phyloP scores from a whole-genome alignment of 805 yeast genomes.

The Monosporozyma yasuniensis region DNA sequence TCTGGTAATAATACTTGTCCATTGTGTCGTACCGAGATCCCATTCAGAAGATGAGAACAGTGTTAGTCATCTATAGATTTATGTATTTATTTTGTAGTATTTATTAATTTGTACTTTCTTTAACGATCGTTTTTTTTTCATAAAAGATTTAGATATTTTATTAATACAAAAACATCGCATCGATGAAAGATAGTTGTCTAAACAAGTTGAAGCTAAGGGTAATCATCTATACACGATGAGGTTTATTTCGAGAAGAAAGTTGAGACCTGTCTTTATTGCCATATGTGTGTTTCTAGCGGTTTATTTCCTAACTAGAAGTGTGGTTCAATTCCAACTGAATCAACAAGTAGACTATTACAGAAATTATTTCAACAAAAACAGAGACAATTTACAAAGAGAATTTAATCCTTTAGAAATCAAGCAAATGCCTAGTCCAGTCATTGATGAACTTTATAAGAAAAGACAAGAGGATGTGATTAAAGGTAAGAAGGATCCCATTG shows the following conservation, averaged over 20 bases:
- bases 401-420: slow-evolving; percentile 25
- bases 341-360: slow-evolving; percentile 25
- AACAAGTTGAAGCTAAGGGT: too few relatives aligned
- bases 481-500: slow-evolving; percentile 16
- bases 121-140: not conserved
- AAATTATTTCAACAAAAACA: slow-evolving; percentile 18
- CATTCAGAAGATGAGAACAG: slow-evolving; percentile 20
- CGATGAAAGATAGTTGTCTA: not conserved
- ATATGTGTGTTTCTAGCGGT: slow-evolving; percentile 8
- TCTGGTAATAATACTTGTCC: slow-evolving; percentile 93
- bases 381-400: slow-evolving; percentile 18
- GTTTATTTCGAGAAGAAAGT: slow-evolving; percentile 20
- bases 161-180: not conserved
- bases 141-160: not conserved
- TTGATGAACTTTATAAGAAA: slow-evolving; percentile 16
- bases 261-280: slow-evolving; percentile 11
- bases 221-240: slow-evolving; percentile 8
- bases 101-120: not conserved
- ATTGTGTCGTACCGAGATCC: slow-evolving; percentile 56
- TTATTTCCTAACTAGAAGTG: slow-evolving; percentile 10
- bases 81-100: not conserved
- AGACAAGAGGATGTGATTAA: slow-evolving; percentile 7
- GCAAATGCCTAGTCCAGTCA: slow-evolving; percentile 22
- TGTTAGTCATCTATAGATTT: not conserved
- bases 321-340: slow-evolving; percentile 25